Evolutionary conservation across 176 grass and related monocot species (phyloP), one percentile per base, ranked within the genome.

Genomic region (Triticum urartu): DNA sequence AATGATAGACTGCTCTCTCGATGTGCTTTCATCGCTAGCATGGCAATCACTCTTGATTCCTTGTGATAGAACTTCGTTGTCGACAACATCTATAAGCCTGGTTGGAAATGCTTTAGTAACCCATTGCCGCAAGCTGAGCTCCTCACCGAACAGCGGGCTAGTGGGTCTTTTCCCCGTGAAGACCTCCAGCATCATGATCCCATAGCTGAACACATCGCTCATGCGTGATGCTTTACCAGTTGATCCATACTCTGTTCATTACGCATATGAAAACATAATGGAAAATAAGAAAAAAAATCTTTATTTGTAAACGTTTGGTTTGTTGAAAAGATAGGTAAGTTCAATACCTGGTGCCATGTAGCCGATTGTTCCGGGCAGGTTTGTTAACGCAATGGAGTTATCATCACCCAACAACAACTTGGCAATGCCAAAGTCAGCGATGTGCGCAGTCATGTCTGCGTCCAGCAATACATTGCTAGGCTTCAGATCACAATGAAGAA

Each of bases 131-230:
- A 93, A 83, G 75, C 86, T 90, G 74, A 88, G 20, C 15, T 78
- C 86, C 61, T 75, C 68, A 2, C 5, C 11, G 18, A 93, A 93
- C 88, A 90, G 43, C 15, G 75, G 68, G 71, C 88, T 50, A 3
- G 83, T 93, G 3, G 91, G 91, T 52, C 69, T 91, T 79, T 91
- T 94, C 71, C 89, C 48, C 6, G 87, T 85, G 60, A 94, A 83
- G 15, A 81, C 77, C 80, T 94, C 92, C 8, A 94, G 85, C 13
- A 94, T 78, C 81, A 78, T 78, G 75, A 91, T 89, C 20, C 92
- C 92, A 9, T 87, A 94, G 79, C 89, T 94, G 78, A 79, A 94
- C 13, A 94, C 40, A 13, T 94, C 89, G 22, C 89, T 87, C 67
- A 43, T 79, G 10, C 78, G 40, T 69, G 92, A 91, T 70, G 86